Evolutionary conservation across 2,329 filamentous ascomycete genomes (phyloP), one percentile per base, ranked within the genome.

Genomic region (Sporothrix brunneoviolacea): DNA sequence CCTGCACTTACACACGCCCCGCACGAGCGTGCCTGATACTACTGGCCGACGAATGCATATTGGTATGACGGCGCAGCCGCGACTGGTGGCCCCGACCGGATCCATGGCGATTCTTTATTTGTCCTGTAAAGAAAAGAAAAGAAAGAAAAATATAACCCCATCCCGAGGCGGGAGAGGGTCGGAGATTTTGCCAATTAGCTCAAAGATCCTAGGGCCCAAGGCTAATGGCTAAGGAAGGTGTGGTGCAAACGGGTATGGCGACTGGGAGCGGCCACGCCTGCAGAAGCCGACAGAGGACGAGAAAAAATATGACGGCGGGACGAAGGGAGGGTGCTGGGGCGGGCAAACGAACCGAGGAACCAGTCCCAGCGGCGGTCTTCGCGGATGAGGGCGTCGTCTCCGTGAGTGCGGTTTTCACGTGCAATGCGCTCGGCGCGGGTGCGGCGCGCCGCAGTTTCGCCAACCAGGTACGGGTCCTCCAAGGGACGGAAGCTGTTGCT

Each of bases 391-490:
- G 80, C 65, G 52, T 79, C 77, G 22, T 76, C 75, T 1, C 72
- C 72, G 3, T 52, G 38, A 8, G 6, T 8, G 13, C 41, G 47
- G 35, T 70, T 72, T 65, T 83, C 76, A 47, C 75, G 68, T n/a
- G 72, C 72, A 24, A 83, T 63, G 54, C 83, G 71, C 60, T 79
- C 77, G n/a, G 68, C 65, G 38, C 79, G 70, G 8, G 81, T 80
- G 54, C 72, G 65, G 9, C 71, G 69, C 2, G 83, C 83, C 4
- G 82, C 83, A 45, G 74, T 73, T 65, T 85, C 82, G 30, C 83
- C 83, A 2, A 86, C 83, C 9, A 86, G 68, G 51, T 82, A 75
- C 0, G 82, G 83, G 57, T 86, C 83, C 64, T 87, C 83, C 16
- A 83, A 70, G 3, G 80, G 81, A 7, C 74, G 70, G 35, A 70